Evolutionary conservation across 2,329 filamentous ascomycete species (phyloP), one percentile per base, ranked within the genome.

Genomic region (Penicillium olsonii): DNA sequence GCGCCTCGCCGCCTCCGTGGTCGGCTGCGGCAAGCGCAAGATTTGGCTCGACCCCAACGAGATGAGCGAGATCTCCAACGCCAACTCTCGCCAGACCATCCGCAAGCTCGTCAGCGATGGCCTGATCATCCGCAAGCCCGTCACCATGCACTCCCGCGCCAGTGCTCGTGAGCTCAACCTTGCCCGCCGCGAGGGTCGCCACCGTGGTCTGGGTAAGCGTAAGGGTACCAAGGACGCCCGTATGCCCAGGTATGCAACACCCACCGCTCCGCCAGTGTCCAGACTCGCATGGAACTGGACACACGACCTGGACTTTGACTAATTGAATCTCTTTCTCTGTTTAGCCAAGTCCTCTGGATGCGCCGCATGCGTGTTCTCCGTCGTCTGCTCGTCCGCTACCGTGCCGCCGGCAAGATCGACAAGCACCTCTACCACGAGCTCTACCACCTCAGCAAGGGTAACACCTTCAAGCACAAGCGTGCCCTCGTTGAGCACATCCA

Each of bases 401-500:
- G 94, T 80, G 92, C 92, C 78, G 89, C 88, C 73, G 95, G 95
- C 80, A 99, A 99, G 89, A 99, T 99, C 78, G 94, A 99, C 84
- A 99, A 99, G 88, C 94, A 99, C 85, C 91, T 99, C 59, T 99
- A 99, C 87, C 94, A 99, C 87, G 92, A 97, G 84, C 90, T 99
- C 68, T 99, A 99, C 87, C 94, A 96, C 81, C 84, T 95, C 77
- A 94, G 89, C 87, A 99, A 99, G 92, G 95, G 94, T 95, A 99
- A 99, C 88, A 92, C 94, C 78, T 99, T 99, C 89, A 99, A 99
- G 92, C 94, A 99, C 90, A 99, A 97, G 92, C 88, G 94, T 81
- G 94, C 92, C 74, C 87, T 99, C 71, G 91, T 99, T 77, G 94
- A 99, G 87, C 94, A 99, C 84, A 97, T 99, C 77, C 94, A 99